Base-by-base conservation (phyloP, 108 stramenopile species). In the Nitzschia sp. region DNA sequence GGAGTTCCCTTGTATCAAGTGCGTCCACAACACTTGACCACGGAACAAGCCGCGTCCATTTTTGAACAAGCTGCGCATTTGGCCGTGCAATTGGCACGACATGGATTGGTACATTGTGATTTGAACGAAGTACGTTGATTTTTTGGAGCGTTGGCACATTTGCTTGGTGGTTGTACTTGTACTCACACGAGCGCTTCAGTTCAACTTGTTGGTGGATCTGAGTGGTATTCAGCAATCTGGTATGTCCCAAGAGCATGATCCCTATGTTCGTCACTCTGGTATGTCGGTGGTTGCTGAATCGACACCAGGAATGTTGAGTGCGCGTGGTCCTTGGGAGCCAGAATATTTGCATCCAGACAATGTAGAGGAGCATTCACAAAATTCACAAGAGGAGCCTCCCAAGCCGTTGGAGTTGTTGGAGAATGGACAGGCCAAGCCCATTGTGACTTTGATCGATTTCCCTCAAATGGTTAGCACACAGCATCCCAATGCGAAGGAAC, bases 31-130 rank as follows among this genome's bases (percentile, higher is more conserved):
- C 71, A 84, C 26, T 83, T 96, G 5, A 81, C 85, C 24, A 71
- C 95, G 40, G 93, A 78, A 40, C 89, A 98, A 73, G 96, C 98
- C 1, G 91, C 87, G 40, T 76, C 76, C 29, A 96, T 98, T 51
- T 98, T 93, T 77, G 58, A 77, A 41, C 86, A 91, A 69, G 88
- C 88, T 42, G 84, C 79, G 52, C 66, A 76, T 55, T 65, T 91
- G 79, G 86, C 89, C 52, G 67, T 75, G 39, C 67, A 88, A 25
- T 73, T 99, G 51, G 98, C 96, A 10, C 41, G 78, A 24, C 94
- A 95, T 69, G 99, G 99, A 17, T 82, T 99, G 51, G 93, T 99
- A 3, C 99, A 99, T 78, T 97, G 99, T 66, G 99, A 99, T 80
- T 89, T 98, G 78, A 99, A 99, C 79, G 99, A 99, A 76, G 46